These are phyloP conservation scores for Hymenoscyphus albidus DNA, from an alignment of 2,329 filamentous ascomycete species.

Conservation along the genomic window DNA sequence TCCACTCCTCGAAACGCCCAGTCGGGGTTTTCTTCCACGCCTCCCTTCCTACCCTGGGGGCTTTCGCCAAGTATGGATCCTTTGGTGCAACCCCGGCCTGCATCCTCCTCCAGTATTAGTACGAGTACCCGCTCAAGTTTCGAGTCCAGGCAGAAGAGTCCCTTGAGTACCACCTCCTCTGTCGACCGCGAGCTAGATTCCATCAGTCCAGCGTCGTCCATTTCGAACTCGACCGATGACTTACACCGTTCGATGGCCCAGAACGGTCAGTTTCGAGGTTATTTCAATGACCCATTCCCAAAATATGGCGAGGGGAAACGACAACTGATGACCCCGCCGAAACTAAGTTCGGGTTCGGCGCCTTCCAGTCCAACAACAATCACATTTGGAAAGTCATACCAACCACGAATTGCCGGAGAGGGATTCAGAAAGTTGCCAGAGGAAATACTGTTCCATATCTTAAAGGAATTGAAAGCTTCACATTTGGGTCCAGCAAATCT, in stretches of 20 bases:
- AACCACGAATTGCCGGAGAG: constrained; percentile 41
- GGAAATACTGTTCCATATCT: constrained; percentile 56
- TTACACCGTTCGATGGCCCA: constrained; percentile 9
- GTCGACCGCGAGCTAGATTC: constrained; percentile 24
- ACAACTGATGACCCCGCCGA: constrained; percentile 20
- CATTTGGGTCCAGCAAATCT: constrained; percentile 47
- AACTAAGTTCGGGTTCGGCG: constrained; percentile 10
- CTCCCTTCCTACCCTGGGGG: constrained; percentile 17
- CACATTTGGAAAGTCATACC: constrained; percentile 16
- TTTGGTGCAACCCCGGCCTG: constrained; percentile 15
- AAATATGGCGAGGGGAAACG: constrained; percentile 15
- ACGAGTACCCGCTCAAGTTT: constrained; percentile 24
- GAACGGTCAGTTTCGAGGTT: constrained; percentile 9
- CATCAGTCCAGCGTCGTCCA: constrained; percentile 22
- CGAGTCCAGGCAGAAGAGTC: constrained; percentile 29
- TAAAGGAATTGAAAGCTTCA: constrained; percentile 48
- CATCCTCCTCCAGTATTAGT: constrained; percentile 18
- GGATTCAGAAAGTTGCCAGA: constrained; percentile 52
- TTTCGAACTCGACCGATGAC: constrained; percentile 15
- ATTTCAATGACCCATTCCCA: constrained; percentile 15
- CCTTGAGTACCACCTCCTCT: constrained; percentile 29
- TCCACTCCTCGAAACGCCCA: constrained; percentile 12
- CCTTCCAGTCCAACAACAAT: constrained; percentile 9
- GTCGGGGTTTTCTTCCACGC: constrained; percentile 8
- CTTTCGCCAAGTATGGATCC: constrained; percentile 23